Base-by-base conservation (phyloP, 2,329 filamentous ascomycete genomes). In the Paracorniculantispora psalliotae region DNA sequence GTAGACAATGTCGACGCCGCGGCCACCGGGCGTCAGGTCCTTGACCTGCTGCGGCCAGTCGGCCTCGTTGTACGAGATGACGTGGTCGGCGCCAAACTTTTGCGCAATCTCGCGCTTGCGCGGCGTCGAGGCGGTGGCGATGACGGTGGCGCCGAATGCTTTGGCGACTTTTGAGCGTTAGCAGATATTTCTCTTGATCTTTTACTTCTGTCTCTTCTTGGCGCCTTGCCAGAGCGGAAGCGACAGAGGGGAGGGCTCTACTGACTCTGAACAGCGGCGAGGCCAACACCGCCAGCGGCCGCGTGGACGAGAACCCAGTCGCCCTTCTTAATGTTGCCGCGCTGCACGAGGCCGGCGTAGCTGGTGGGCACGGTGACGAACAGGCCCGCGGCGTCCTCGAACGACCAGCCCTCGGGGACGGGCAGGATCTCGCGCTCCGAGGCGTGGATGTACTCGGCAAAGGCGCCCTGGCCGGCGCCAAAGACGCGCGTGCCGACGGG, bases 351-450 rank as follows among this genome's bases (percentile, higher is more conserved):
- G 0, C 86, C 92, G 2, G 87, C 90, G 70, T 96, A 97, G 65
- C 87, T 90, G 1, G 94, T 97, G 0, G 93, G 92, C 54, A 90
- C 92, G 0, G 94, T 97, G 35, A 97, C 89, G 71, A 96, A 96
- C 47, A 97, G 74, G 0, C 93, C 93, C 0, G 92, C 91, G 0
- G 92, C 91, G 67, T 96, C 91, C 57, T 85, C 81, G 74, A 90
- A 93, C 51, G 83, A 86, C 93, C 92, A 97, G 4, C 89, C 89
- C 12, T 81, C 72, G 0, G 93, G 93, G 2, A 97, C 82, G 2
- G 89, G 86, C 59, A 89, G 82, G 41, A 97, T 77, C 1, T 81
- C 73, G 4, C 79, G 73, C 73, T 96, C 92, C 1, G 73, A 72
- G 0, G 86, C 87, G 46, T 83, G 81, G 46, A 93, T 80, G 65